Evolutionary conservation across 176 grass and related monocot species (phyloP).

Genomic region (Echinochloa phyllopogon): DNA sequence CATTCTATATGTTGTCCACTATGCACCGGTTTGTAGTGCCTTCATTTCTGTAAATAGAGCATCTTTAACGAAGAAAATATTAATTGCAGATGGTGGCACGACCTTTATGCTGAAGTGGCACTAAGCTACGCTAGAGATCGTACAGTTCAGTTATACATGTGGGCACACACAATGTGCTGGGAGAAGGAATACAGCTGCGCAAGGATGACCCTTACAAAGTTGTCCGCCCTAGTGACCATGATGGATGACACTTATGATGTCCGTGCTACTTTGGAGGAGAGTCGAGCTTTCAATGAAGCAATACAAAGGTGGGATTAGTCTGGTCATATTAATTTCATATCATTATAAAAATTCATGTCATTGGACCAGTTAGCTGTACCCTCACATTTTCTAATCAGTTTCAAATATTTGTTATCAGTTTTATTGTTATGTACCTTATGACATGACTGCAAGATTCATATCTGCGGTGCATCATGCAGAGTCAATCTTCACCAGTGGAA

Average conservation of each 20-base stretch:
- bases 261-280: slow-evolving; percentile 44
- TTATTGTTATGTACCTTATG: too few species aligned
- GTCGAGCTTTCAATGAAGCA: slow-evolving; percentile 21
- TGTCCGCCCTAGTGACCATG: slow-evolving; percentile 8
- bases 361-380: too few species aligned
- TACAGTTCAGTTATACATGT: slow-evolving; percentile 39
- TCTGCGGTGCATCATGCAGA: too few species aligned
- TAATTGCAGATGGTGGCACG: slow-evolving; percentile 45
- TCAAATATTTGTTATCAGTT: too few species aligned
- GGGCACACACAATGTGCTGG: slow-evolving; percentile 16
- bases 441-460: too few species aligned
- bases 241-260: slow-evolving; percentile 48
- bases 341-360: too few species aligned
- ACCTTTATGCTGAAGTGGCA: slow-evolving; percentile 31
- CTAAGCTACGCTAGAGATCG: slow-evolving; percentile 40
- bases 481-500: too few species aligned
- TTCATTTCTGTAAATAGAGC: not conserved
- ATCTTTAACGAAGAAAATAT: not conserved
- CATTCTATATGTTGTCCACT: too few species aligned
- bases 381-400: too few species aligned
- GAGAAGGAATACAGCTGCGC: slow-evolving; percentile 34
- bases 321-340: not conserved
- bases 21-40: too few species aligned
- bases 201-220: slow-evolving; percentile 45
- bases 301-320: slow-evolving; percentile 32